Evolutionary conservation across 306 rosid species (phyloP).

Genomic region (Sindora glabra): DNA sequence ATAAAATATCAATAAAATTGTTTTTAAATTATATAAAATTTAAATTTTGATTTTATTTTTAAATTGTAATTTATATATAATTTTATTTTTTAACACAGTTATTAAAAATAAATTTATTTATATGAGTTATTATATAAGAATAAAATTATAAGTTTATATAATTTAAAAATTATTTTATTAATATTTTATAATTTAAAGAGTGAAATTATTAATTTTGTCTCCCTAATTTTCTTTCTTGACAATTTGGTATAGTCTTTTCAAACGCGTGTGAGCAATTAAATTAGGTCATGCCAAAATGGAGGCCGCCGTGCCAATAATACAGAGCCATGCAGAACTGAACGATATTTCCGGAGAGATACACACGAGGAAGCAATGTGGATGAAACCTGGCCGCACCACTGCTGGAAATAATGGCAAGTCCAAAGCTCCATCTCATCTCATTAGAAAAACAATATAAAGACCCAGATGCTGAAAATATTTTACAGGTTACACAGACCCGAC

Average conservation of each 20-base stretch:
- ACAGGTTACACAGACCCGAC: too few relatives aligned
- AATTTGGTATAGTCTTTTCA: constrained; percentile 2
- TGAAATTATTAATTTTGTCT: too few relatives aligned
- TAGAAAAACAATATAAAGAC: constrained; percentile 21
- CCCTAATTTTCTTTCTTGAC: not conserved
- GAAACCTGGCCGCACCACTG: constrained; percentile 47
- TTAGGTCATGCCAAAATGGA: not conserved
- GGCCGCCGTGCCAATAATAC: constrained; percentile 21
- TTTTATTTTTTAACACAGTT: too few relatives aligned
- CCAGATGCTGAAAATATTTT: constrained; percentile 26
- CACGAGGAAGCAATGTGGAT: constrained; percentile 41
- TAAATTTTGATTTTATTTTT: too few relatives aligned
- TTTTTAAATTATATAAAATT: too few relatives aligned
- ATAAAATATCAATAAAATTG: too few relatives aligned
- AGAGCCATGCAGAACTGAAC: constrained; percentile 1
- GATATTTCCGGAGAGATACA: constrained; percentile 7
- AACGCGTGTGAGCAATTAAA: constrained; percentile 2
- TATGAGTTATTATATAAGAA: too few relatives aligned
- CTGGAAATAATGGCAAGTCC: constrained; percentile 20
- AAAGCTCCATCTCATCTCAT: constrained; percentile 6
- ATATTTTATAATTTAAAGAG: too few relatives aligned
- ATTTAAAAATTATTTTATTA: too few relatives aligned
- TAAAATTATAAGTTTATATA: too few relatives aligned
- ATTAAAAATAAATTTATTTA: too few relatives aligned
- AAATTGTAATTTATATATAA: too few relatives aligned